These are phyloP conservation scores for Mycena polygramma DNA, from an alignment of 768 basidiomycete species.

Conservation along the genomic window DNA sequence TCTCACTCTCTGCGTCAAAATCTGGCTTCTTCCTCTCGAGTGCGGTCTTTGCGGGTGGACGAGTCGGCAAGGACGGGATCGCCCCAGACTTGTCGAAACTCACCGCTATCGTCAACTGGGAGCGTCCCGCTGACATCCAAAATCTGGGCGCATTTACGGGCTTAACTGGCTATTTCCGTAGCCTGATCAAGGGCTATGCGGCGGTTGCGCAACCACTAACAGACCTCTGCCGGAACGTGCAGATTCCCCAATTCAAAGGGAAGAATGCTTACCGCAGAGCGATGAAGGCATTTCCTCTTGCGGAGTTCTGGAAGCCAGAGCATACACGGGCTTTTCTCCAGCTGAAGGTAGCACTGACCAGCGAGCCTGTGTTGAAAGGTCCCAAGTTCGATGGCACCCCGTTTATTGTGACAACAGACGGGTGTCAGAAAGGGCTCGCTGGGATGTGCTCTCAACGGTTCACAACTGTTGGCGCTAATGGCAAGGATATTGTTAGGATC, in stretches of 20 bases:
- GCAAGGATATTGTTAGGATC: constrained; percentile 22
- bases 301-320: constrained; percentile 25
- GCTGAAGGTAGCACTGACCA: constrained; percentile 42
- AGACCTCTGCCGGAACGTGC: constrained; percentile 43
- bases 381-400: constrained; percentile 43
- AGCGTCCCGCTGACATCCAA: constrained; percentile 26
- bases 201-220: constrained; percentile 47
- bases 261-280: constrained; percentile 45
- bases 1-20: constrained; percentile 33
- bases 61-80: constrained; percentile 49
- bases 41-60: constrained; percentile 50
- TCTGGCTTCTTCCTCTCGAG: constrained; percentile 49
- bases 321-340: constrained; percentile 42
- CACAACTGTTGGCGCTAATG: constrained; percentile 27
- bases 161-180: constrained; percentile 46
- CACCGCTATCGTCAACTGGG: constrained; percentile 53
- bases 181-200: constrained; percentile 51
- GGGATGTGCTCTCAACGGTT: constrained; percentile 41
- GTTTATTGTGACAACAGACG: constrained; percentile 48
- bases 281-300: constrained; percentile 38
- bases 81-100: constrained; percentile 52
- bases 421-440: constrained; percentile 45
- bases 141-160: constrained; percentile 31
- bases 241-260: constrained; percentile 36
- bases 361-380: constrained; percentile 37